These are phyloP conservation scores for Aristolochia californica DNA, from an alignment of 164 flowering plant species.

Conservation along the genomic window DNA sequence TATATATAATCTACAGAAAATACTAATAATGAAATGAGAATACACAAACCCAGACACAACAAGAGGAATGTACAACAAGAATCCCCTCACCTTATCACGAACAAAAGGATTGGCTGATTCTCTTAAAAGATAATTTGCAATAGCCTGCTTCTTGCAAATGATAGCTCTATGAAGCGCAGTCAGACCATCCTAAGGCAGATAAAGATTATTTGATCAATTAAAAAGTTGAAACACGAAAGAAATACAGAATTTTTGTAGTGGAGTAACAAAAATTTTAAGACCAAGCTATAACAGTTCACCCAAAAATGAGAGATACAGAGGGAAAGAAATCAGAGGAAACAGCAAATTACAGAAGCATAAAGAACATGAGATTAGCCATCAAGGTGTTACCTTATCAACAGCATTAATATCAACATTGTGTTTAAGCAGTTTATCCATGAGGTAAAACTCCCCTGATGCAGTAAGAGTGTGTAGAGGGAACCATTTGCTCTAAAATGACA, in stretches of 20 bases:
- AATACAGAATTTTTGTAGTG: too few relatives aligned
- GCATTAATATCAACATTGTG: conserved; percentile 73
- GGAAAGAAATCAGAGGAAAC: too few relatives aligned
- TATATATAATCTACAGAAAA: too few relatives aligned
- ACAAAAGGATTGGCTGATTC: conserved; percentile 86
- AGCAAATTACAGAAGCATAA: not conserved
- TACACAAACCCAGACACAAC: too few relatives aligned
- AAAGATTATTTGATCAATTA: too few relatives aligned
- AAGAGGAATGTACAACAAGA: too few relatives aligned
- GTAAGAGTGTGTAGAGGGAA: conserved; percentile 81
- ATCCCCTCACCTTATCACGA: conserved; percentile 66
- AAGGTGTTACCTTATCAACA: conserved; percentile 51
- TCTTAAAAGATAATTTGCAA: conserved; percentile 73
- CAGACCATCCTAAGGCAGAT: conserved; percentile 44
- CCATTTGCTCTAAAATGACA: conserved; percentile 61
- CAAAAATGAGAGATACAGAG: too few relatives aligned
- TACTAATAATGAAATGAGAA: too few relatives aligned
- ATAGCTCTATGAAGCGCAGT: conserved; percentile 88
- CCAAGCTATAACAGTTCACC: conserved; percentile 25
- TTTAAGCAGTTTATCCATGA: conserved; percentile 59
- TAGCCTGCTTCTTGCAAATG: conserved; percentile 72
- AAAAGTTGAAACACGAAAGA: too few relatives aligned
- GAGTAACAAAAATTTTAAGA: conserved; percentile 55
- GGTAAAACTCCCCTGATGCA: conserved; percentile 81
- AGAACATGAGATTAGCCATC: conserved; percentile 6